Conservation (phyloP, 2,329 filamentous ascomycete genomes). For the Colletotrichum navitas region DNA sequence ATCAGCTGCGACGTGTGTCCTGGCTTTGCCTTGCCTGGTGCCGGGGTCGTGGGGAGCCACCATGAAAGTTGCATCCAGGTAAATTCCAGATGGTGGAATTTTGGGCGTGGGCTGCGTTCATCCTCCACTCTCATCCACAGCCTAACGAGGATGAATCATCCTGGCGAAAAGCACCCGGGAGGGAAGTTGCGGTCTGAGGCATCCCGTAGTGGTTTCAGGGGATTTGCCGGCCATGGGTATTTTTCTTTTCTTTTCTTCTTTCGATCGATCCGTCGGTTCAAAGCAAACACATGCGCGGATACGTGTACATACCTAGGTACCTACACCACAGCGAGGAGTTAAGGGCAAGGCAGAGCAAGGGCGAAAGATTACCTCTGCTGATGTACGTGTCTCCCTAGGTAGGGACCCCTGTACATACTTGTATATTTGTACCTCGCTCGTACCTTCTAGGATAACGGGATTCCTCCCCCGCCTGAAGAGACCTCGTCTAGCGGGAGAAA, state of each 20-base stretch:
- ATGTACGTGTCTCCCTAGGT: not conserved
- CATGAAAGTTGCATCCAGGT: conserved; percentile 35
- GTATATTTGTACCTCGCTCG: not conserved
- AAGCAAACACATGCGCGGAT: conserved; percentile 3
- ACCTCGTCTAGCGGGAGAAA: conserved; percentile 7
- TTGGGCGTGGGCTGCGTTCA: conserved; percentile 14
- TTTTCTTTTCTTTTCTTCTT: not conserved
- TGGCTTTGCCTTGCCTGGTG: conserved; percentile 31
- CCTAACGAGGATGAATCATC: conserved; percentile 18
- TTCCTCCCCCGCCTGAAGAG: conserved; percentile 25
- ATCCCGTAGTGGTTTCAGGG: conserved; percentile 32
- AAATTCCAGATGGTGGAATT: conserved; percentile 32
- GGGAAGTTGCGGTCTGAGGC: conserved; percentile 42
- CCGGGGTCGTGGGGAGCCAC: conserved; percentile 10
- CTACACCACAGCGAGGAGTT: not conserved
- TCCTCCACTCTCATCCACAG: conserved; percentile 15
- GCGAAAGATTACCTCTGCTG: not conserved
- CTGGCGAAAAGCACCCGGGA: conserved; percentile 34
- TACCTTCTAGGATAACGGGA: conserved; percentile 21
- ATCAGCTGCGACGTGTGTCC: conserved; percentile 33
- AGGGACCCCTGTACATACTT: not conserved
- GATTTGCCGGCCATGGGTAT: conserved; percentile 29
- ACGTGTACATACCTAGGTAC: not conserved
- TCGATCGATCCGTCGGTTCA: conserved; percentile 27
- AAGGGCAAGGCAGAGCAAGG: not conserved